Base-by-base conservation (phyloP, 805 yeast genomes). In the Lipomyces oligophaga region DNA sequence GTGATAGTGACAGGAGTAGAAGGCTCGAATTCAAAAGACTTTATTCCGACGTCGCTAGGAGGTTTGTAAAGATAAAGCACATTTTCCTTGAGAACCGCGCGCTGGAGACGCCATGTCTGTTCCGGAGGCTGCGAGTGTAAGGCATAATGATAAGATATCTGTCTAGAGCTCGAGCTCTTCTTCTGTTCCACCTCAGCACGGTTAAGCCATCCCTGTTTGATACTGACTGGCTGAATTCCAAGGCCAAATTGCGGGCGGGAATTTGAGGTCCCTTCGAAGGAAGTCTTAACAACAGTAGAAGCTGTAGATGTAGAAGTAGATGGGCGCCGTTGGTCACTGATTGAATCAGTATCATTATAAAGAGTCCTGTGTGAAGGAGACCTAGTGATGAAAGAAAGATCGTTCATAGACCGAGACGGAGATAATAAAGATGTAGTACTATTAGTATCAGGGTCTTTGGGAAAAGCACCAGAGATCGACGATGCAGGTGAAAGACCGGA, bases 41-140 rank as follows among this genome's bases (percentile, higher is more conserved):
- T 72, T 21, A 73, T 73, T 24, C 68, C 73, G 22, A 78, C 45
- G 22, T 70, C 78, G 21, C 68, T 64, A 2, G 75, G 81, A 30
- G 79, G 73, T 62, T 78, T 82, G 68, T 76, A 84, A 15, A 88
- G 63, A 43, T 72, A 70, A 42, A 88, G 65, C 34, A 71, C 69
- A 1, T 88, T 77, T 16, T 95, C 95, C 57, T 74, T 77, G 47
- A 88, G 67, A 58, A 80, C 85, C 0, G 83, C 87, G 41, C 82
- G 71, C 46, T 70, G 77, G 26, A 85, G 63, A 48, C 75, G 67
- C 67, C 63, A 74, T 55, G 48, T 45, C 4, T 49, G 45, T 18
- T 21, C 43, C 13, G 26, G 31, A 16, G 54, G 26, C 8, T 50
- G 47, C 18, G 28, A 21, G 10, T 7, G 13, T n/a, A n/a, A n/a